phyloP scores from a whole-genome alignment of 768 basidiomycete genomes.

The Dendrothele bispora region DNA sequence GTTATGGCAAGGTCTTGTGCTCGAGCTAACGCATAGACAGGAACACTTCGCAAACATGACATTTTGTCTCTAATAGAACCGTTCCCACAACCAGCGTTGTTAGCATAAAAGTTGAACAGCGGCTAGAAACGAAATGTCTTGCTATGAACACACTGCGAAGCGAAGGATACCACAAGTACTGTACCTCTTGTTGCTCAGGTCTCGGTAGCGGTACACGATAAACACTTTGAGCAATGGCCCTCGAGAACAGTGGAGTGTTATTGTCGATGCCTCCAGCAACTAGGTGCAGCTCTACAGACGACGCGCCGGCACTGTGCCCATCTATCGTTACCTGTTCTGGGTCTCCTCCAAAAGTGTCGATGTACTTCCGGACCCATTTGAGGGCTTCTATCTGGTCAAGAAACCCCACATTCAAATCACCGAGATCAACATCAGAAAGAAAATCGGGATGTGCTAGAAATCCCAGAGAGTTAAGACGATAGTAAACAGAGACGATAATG shows the following conservation, averaged over 20 bases:
- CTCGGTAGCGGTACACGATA: slow-evolving; percentile 49
- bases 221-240: slow-evolving; percentile 63
- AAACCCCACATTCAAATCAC: slow-evolving; percentile 55
- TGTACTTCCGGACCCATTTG: slow-evolving; percentile 36
- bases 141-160: not conserved
- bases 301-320: slow-evolving; percentile 59
- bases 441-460: slow-evolving; percentile 58
- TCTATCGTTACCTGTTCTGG: slow-evolving; percentile 45
- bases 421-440: slow-evolving; percentile 33
- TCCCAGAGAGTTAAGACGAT: slow-evolving; percentile 61
- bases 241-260: slow-evolving; percentile 40
- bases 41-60: slow-evolving; percentile 47
- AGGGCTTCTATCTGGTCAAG: slow-evolving; percentile 49
- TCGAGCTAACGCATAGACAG: slow-evolving; percentile 47
- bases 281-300: slow-evolving; percentile 56
- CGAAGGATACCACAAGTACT: slow-evolving; percentile 1
- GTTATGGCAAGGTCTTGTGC: slow-evolving; percentile 50
- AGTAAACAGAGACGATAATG: slow-evolving; percentile 65
- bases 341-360: slow-evolving; percentile 38
- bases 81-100: slow-evolving; percentile 46
- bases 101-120: slow-evolving; percentile 51
- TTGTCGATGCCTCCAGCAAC: slow-evolving; percentile 40
- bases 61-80: slow-evolving; percentile 35
- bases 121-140: slow-evolving; percentile 30
- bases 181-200: slow-evolving; percentile 53